These are phyloP conservation scores for Adansonia rubrostipa DNA, from an alignment of 441 rosid species.

Conservation along the genomic window DNA sequence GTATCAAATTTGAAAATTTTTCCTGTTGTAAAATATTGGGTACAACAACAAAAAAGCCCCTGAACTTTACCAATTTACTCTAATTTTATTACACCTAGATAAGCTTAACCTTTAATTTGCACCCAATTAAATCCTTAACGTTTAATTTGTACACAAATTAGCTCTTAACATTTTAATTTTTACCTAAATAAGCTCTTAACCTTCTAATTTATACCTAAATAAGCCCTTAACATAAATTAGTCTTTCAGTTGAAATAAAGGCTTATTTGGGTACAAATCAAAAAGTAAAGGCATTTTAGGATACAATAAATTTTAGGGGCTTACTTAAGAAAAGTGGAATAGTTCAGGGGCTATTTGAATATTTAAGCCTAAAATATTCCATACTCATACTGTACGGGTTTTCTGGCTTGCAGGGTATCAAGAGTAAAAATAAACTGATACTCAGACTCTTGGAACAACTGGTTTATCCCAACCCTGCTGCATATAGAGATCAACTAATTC, in stretches of 20 bases:
- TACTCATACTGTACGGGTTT: background rate
- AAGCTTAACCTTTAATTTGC: background rate
- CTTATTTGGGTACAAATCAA: constrained; percentile 1
- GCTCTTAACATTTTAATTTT: background rate
- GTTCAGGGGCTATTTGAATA: background rate
- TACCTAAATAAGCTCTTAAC: background rate
- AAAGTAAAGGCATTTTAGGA: background rate
- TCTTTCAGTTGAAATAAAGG: background rate
- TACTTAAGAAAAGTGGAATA: constrained; percentile 8
- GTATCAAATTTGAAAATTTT: constrained; percentile 44
- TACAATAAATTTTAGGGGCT: background rate
- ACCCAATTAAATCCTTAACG: background rate
- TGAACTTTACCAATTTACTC: background rate
- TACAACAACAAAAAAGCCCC: background rate
- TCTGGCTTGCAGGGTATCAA: constrained; percentile 74
- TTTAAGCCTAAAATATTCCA: background rate
- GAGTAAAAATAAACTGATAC: constrained; percentile 90
- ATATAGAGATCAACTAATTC: constrained; percentile 93
- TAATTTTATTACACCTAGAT: background rate
- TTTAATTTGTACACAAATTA: background rate
- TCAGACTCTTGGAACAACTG: constrained; percentile 96
- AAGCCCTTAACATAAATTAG: background rate
- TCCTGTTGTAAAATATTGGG: background rate
- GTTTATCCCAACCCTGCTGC: constrained; percentile 99
- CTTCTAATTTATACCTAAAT: constrained; percentile 4